Evolutionary conservation across 345 rosid genomes (phyloP), one percentile per base, ranked within the genome.

Genomic region (Bruguiera gymnorhiza): DNA sequence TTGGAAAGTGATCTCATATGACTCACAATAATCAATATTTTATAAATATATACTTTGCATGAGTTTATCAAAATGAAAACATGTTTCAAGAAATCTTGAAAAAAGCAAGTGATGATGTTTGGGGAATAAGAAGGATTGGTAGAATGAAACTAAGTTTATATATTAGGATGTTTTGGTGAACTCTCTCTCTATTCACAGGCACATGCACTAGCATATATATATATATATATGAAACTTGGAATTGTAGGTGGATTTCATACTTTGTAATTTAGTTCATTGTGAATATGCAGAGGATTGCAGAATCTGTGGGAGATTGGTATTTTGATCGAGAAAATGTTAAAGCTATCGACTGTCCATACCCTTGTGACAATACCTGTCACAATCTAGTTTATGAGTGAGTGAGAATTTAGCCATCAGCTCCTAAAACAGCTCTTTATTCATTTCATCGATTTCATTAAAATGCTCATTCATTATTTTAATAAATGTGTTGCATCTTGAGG

Each of bases 321-420:
- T 73, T 69, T 70, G 73, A 65, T 72, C 36, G 72, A 9, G 63
- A 18, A 52, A 66, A 20, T 32, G 70, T 71, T 32, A 77, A 77
- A 68, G 73, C 70, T 18, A 65, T 77, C 30, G 80, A 68, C 66
- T 72, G 80, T 46, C 63, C 73, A 6, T 77, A 68, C 36, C 76
- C 80, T 8, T 77, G 76, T 68, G 80, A 77, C 52, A 72, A 60
- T 30, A 63, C 66, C 43, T 77, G 80, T 36, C 73, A 68, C 20
- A 62, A 61, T 57, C 37, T 63, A 27, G 66, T 57, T 46, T 68
- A 55, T 72, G 63, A 71, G 68, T 81, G 89, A 90, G 88, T 83
- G 70, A 63, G 71, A 72, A 73, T 59, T 62, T 63, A 62, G 65
- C 63, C 51, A 60, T 64, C 39, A 66, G 59, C 65, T 63, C 72